A percentile compares a stretch with the other conserved stretches of the same genome.
phyloP scores from a whole-genome alignment of 2,329 filamentous ascomycete species.

The Venturia effusa region DNA sequence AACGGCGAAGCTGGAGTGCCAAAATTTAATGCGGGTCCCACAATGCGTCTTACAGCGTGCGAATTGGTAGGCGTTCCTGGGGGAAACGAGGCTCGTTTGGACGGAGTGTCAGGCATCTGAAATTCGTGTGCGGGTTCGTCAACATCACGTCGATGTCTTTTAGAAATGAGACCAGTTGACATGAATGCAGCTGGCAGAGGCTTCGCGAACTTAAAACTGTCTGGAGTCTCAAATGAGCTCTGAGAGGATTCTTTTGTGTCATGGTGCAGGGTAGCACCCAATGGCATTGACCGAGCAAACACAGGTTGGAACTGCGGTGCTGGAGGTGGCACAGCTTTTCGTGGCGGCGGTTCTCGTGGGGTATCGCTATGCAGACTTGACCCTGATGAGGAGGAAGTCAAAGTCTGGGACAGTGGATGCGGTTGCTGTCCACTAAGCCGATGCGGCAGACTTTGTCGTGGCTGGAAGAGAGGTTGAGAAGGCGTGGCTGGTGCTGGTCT shows the following conservation, averaged over 20 bases:
- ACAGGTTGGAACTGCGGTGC: conserved; percentile 9
- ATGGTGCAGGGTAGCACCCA: conserved; percentile 38
- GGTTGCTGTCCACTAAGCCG: conserved; percentile 33
- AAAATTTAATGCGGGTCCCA: conserved; percentile 60
- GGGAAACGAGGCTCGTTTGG: conserved; percentile 76
- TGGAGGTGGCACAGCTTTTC: conserved; percentile 18
- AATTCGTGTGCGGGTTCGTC: conserved; percentile 42
- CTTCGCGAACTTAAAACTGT: conserved; percentile 64
- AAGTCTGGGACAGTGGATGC: conserved; percentile 75
- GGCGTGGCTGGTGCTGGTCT: conserved; percentile 3
- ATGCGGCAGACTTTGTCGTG: conserved; percentile 13
- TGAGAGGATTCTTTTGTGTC: conserved; percentile 29
- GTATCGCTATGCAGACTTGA: conserved; percentile 66
- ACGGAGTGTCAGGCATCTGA: conserved; percentile 87
- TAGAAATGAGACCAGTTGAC: conserved; percentile 90
- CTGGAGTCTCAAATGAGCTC: conserved; percentile 59
- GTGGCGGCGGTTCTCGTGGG: conserved; percentile 48
- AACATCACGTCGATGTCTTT: conserved; percentile 63
- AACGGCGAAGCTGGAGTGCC: conserved; percentile 75
- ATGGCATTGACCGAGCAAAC: conserved; percentile 68
- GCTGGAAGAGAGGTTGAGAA: not conserved
- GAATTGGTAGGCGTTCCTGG: conserved; percentile 38
- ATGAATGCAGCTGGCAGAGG: conserved; percentile 77
- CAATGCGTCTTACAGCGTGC: conserved; percentile 52
- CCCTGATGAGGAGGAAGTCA: conserved; percentile 68